A percentile compares a stretch with the other conserved stretches of the same genome.
Evolutionary conservation across 2,329 filamentous ascomycete species (phyloP).

Genomic region (Trichoderma citrinoviride): DNA sequence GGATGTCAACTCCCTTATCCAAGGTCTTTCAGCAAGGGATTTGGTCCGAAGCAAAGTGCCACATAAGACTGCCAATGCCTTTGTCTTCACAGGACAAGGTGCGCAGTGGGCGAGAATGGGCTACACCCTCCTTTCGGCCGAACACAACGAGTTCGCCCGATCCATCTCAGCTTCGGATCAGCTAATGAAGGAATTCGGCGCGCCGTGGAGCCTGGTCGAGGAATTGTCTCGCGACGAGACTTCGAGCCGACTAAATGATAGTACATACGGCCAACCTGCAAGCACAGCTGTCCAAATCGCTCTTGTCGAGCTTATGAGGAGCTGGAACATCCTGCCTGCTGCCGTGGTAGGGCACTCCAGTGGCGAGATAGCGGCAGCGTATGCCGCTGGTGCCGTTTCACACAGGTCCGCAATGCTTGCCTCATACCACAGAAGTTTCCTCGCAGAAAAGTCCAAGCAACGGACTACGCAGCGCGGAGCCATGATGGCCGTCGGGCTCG

Average conservation of each 20-base stretch:
- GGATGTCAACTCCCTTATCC: background rate
- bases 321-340: conserved; percentile 22
- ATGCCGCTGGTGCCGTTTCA: conserved; percentile 31
- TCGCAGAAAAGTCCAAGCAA: conserved; percentile 17
- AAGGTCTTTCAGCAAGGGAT: background rate
- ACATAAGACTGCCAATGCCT: background rate
- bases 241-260: conserved; percentile 20
- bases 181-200: background rate
- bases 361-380: conserved; percentile 39
- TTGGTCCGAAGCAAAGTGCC: background rate
- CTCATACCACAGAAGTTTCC: conserved; percentile 28
- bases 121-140: background rate
- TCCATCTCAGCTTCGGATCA: background rate
- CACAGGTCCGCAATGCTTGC: conserved; percentile 25
- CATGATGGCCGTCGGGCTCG: conserved; percentile 30
- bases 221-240: background rate
- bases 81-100: conserved; percentile 15
- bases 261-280: conserved; percentile 26
- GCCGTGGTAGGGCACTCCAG: conserved; percentile 29
- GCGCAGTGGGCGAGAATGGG: conserved; percentile 13
- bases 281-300: conserved; percentile 29
- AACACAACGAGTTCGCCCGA: background rate
- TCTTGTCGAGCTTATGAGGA: conserved; percentile 24
- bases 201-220: conserved; percentile 2
- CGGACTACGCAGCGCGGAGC: conserved; percentile 21